Evolutionary conservation across 2,329 filamentous ascomycete species (phyloP).

Genomic region (Dryadomyces quercivorus): DNA sequence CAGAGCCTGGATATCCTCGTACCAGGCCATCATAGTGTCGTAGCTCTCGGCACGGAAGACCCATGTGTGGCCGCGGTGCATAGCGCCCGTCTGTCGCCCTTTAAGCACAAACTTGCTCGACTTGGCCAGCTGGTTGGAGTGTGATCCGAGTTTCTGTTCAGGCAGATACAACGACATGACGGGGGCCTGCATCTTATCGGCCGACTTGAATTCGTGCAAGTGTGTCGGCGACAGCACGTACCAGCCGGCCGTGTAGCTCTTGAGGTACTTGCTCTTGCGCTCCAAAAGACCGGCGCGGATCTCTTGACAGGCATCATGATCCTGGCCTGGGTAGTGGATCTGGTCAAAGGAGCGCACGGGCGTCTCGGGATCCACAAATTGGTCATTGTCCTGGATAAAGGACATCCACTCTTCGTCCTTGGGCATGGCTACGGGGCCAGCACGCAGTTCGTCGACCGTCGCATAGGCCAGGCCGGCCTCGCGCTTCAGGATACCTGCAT

Average conservation of each 20-base stretch:
- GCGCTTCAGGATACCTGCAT: constrained; percentile 80
- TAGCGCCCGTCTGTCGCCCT: constrained; percentile 80
- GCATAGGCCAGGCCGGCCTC: constrained; percentile 75
- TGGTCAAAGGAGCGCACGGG: constrained; percentile 67
- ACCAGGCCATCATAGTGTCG: constrained; percentile 97
- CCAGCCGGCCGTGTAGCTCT: constrained; percentile 95
- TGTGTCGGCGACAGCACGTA: constrained; percentile 94
- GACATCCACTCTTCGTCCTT: constrained; percentile 84
- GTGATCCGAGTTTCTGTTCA: constrained; percentile 90
- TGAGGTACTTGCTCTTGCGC: constrained; percentile 96
- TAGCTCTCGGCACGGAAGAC: constrained; percentile 61
- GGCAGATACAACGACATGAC: constrained; percentile 94
- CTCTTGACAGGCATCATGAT: constrained; percentile 71
- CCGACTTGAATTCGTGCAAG: constrained; percentile 97
- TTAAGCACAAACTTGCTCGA: constrained; percentile 98
- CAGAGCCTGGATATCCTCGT: constrained; percentile 79
- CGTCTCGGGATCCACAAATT: constrained; percentile 76
- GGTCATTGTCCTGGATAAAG: constrained; percentile 69
- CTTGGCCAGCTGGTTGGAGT: constrained; percentile 67
- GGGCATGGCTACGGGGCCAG: constrained; percentile 81
- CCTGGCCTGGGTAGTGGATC: constrained; percentile 83
- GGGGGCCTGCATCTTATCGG: constrained; percentile 79
- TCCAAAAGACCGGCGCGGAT: constrained; percentile 85
- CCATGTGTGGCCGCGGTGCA: constrained; percentile 74
- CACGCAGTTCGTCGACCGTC: constrained; percentile 68